A percentile compares a stretch with the other conserved stretches of the same genome.
Conservation (phyloP, 23 red algal species). For the Agarophyton chilense region DNA sequence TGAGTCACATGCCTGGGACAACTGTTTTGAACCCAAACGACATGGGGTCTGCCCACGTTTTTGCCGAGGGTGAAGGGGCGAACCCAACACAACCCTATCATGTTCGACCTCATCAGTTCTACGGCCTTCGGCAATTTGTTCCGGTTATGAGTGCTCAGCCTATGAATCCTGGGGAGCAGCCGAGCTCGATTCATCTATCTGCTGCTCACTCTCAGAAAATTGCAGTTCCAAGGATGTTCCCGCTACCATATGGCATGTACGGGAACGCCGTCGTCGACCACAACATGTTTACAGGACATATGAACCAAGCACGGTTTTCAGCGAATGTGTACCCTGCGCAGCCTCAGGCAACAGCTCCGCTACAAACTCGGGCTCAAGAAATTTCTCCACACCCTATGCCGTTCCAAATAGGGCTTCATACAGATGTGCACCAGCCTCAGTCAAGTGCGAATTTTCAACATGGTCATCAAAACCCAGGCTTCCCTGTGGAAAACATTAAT, state of each 20-base stretch:
- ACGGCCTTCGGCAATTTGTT: slow-evolving; percentile 39
- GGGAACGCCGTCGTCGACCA: slow-evolving; percentile 8
- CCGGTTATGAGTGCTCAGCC: slow-evolving; percentile 47
- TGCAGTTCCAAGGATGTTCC: slow-evolving; percentile 24
- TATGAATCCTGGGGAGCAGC: not conserved
- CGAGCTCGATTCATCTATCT: not conserved
- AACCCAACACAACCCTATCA: not conserved
- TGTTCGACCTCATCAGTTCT: slow-evolving; percentile 35
- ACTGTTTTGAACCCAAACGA: slow-evolving; percentile 4
- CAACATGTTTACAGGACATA: not conserved
- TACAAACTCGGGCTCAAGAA: not conserved
- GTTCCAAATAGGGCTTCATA: not conserved
- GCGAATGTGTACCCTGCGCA: not conserved
- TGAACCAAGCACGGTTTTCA: slow-evolving; percentile 2
- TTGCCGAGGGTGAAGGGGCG: not conserved
- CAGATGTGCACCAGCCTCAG: not conserved
- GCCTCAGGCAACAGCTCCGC: not conserved
- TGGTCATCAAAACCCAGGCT: not conserved
- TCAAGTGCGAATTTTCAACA: not conserved
- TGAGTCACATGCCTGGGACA: not conserved
- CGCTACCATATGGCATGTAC: slow-evolving; percentile 43
- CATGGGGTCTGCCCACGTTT: not conserved
- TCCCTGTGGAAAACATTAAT: not conserved
- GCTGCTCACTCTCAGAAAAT: not conserved
- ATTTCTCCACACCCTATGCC: not conserved